These are phyloP conservation scores for Phytophthora boehmeriae DNA, from an alignment of 352 stramenopile genomes.

Conservation along the genomic window DNA sequence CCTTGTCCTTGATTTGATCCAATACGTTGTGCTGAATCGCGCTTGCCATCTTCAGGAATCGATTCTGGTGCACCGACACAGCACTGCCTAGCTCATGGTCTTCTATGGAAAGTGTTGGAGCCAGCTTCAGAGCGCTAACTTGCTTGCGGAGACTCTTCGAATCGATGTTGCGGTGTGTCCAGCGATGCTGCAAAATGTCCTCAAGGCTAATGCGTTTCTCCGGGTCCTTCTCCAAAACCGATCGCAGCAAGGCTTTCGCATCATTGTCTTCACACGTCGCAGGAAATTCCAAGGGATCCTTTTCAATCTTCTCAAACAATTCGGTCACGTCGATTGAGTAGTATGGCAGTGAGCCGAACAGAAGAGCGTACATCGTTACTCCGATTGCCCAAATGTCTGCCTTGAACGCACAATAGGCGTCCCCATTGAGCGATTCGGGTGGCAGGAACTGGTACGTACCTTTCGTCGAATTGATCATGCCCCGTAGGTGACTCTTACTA, in stretches of 20 bases:
- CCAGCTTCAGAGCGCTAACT: conserved; percentile 46
- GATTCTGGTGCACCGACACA: conserved; percentile 60
- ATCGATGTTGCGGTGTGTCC: conserved; percentile 69
- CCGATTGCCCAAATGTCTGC: conserved; percentile 93
- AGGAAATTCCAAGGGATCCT: conserved; percentile 57
- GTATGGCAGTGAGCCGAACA: conserved; percentile 89
- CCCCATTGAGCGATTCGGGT: conserved; percentile 66
- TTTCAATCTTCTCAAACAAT: conserved; percentile 92
- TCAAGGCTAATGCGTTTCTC: conserved; percentile 68
- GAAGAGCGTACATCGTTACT: conserved; percentile 91
- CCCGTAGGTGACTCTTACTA: conserved; percentile 22
- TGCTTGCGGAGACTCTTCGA: conserved; percentile 55
- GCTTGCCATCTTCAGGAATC: conserved; percentile 41
- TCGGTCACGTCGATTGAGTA: conserved; percentile 84
- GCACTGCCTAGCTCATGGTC: conserved; percentile 52
- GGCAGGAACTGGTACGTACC: conserved; percentile 81
- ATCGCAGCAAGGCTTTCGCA: conserved; percentile 68
- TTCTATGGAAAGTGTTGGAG: conserved; percentile 42
- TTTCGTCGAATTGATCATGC: conserved; percentile 73
- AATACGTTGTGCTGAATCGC: conserved; percentile 34
- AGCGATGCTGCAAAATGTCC: conserved; percentile 71
- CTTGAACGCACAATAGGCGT: conserved; percentile 80
- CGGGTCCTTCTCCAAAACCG: conserved; percentile 82
- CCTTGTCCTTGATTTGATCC: conserved; percentile 11
- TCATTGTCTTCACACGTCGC: conserved; percentile 48